Conservation (phyloP, 2,329 filamentous ascomycete species). For the Nothomitra cinnamomea region DNA sequence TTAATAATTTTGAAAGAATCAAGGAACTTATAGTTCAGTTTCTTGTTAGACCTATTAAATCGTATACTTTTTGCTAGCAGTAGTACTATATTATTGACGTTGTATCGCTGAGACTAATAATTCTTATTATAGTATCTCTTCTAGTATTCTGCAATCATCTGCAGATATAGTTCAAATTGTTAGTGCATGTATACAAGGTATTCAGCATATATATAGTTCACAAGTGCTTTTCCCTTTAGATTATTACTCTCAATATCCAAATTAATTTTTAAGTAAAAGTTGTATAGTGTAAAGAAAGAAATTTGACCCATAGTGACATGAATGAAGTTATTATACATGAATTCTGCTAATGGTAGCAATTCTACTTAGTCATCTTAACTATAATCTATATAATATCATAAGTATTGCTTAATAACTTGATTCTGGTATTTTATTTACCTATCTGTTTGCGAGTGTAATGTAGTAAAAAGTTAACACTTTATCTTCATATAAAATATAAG, state of each 20-base stretch:
- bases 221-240: not conserved
- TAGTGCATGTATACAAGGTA: not conserved
- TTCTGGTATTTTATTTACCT: conserved; percentile 9
- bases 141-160: not conserved
- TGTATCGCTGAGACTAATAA: not conserved
- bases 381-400: conserved; percentile 10
- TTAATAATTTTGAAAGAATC: not conserved
- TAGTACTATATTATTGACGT: not conserved
- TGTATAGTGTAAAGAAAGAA: conserved; percentile 10
- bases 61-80: not conserved
- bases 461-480: not conserved
- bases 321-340: conserved; percentile 10
- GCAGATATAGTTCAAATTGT: not conserved
- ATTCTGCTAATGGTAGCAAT: conserved; percentile 8
- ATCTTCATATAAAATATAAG: conserved; percentile 6
- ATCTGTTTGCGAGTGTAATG: conserved; percentile 9
- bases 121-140: conserved; percentile 3
- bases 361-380: conserved; percentile 11
- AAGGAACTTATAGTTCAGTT: not conserved
- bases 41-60: not conserved
- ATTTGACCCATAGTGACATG: conserved; percentile 8
- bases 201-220: not conserved
- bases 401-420: conserved; percentile 7
- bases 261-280: conserved; percentile 7
- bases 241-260: not conserved